phyloP scores from a whole-genome alignment of 495 filamentous ascomycete genomes.

The Penicillium macrosclerotiorum region DNA sequence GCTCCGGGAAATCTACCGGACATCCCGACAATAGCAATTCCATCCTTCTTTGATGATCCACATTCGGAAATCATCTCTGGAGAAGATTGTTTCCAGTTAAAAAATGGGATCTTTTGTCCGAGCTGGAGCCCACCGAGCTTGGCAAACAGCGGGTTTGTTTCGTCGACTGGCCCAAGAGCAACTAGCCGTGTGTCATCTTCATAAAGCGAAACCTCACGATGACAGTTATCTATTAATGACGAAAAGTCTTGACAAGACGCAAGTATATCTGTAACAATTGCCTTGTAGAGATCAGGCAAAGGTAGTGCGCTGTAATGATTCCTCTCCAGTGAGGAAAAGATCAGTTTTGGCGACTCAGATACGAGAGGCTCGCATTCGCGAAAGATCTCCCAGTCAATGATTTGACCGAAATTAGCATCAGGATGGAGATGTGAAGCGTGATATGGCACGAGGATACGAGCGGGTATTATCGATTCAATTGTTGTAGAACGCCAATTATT shows the following conservation, averaged over 20 bases:
- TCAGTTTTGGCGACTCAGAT: neutral
- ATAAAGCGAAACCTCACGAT: neutral
- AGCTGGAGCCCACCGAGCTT: neutral
- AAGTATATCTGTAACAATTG: neutral
- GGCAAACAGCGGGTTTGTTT: neutral
- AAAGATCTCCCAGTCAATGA: neutral
- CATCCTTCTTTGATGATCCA: neutral
- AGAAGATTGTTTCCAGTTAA: neutral
- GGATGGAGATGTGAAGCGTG: neutral
- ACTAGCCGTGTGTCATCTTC: neutral
- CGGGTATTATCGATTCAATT: neutral
- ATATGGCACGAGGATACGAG: neutral
- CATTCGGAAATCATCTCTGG: neutral
- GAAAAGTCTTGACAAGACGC: neutral
- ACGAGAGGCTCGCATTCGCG: neutral
- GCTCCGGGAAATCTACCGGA: constrained; percentile 7
- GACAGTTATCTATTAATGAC: neutral
- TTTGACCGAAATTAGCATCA: neutral
- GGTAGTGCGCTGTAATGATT: neutral
- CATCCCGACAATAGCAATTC: constrained; percentile 9
- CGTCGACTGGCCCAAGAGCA: neutral
- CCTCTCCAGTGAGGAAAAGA: neutral
- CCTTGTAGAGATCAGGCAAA: neutral
- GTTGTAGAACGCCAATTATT: neutral
- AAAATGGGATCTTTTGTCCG: too few relatives aligned